A percentile compares a stretch with the other conserved stretches of the same genome.
phyloP scores from a whole-genome alignment of 805 yeast species.

The Schizosaccharomyces cryophilus region DNA sequence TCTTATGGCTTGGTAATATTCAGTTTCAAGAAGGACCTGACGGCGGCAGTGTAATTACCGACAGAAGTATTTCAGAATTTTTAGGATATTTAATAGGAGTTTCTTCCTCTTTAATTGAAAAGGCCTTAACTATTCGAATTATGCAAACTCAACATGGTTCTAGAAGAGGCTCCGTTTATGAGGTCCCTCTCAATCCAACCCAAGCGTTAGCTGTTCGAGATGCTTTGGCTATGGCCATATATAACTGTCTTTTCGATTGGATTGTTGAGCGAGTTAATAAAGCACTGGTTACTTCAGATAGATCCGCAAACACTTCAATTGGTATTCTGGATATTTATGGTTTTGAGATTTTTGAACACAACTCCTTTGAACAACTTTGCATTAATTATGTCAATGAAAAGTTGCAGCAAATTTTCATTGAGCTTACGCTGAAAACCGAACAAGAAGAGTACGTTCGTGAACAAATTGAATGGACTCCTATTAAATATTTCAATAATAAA shows the following conservation, averaged over 20 bases:
- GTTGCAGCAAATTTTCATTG: slow-evolving; percentile 88
- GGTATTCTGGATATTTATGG: slow-evolving; percentile 96
- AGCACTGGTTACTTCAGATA: slow-evolving; percentile 34
- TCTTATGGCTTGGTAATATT: slow-evolving; percentile 87
- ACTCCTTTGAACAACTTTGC: slow-evolving; percentile 90
- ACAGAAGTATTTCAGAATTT: slow-evolving; percentile 75
- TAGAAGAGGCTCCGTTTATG: slow-evolving; percentile 78
- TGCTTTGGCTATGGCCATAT: slow-evolving; percentile 82
- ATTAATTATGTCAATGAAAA: slow-evolving; percentile 84
- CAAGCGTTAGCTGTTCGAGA: slow-evolving; percentile 86
- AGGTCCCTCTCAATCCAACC: slow-evolving; percentile 70
- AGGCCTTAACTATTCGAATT: slow-evolving; percentile 51
- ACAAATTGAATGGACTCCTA: slow-evolving; percentile 91
- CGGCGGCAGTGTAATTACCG: slow-evolving; percentile 64
- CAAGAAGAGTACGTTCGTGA: slow-evolving; percentile 94
- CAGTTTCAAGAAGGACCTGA: slow-evolving; percentile 65
- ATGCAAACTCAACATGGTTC: slow-evolving; percentile 79
- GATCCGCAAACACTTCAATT: slow-evolving; percentile 32
- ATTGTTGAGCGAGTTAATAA: slow-evolving; percentile 74
- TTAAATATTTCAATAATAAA: slow-evolving; percentile 83
- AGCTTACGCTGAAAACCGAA: slow-evolving; percentile 82
- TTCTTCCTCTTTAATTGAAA: slow-evolving; percentile 36
- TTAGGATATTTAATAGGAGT: slow-evolving; percentile 80
- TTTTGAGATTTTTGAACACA: slow-evolving; percentile 84
- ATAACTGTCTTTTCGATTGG: slow-evolving; percentile 87